These are phyloP conservation scores for Fusarium kyushuense DNA, from an alignment of 2,329 filamentous ascomycete genomes.

Conservation along the genomic window DNA sequence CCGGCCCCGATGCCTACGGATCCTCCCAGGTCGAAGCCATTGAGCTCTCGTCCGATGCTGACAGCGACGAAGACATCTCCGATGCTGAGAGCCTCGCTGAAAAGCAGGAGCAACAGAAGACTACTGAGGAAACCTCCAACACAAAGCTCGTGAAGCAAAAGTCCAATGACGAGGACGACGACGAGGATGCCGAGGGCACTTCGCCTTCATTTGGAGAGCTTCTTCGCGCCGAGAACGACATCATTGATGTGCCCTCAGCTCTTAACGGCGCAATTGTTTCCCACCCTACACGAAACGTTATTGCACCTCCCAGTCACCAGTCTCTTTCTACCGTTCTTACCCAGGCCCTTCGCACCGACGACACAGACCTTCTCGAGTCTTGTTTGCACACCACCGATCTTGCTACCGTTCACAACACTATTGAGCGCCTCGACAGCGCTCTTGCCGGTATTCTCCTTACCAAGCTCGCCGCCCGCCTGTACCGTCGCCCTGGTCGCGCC, in stretches of 20 bases:
- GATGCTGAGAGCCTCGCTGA: slow-evolving; percentile 58
- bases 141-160: slow-evolving; percentile 38
- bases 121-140: slow-evolving; percentile 15
- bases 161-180: slow-evolving; percentile 47
- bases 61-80: slow-evolving; percentile 61
- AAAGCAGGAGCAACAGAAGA: slow-evolving; percentile 31
- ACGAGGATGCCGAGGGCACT: slow-evolving; percentile 61
- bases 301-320: slow-evolving; percentile 75
- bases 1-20: slow-evolving; percentile 56
- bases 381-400: slow-evolving; percentile 86
- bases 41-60: slow-evolving; percentile 69
- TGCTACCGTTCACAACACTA: slow-evolving; percentile 84
- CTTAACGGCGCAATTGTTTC: slow-evolving; percentile 48
- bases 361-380: slow-evolving; percentile 88
- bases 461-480: slow-evolving; percentile 87
- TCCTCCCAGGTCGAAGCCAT: slow-evolving; percentile 59
- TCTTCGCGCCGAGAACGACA: slow-evolving; percentile 75
- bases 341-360: slow-evolving; percentile 92
- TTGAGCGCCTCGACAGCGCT: slow-evolving; percentile 88
- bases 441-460: slow-evolving; percentile 83
- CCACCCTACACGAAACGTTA: slow-evolving; percentile 60
- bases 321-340: slow-evolving; percentile 93
- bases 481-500: slow-evolving; percentile 87
- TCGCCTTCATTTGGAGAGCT: slow-evolving; percentile 88
- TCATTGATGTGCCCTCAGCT: slow-evolving; percentile 76